phyloP scores from a whole-genome alignment of 306 rosid species.

The Glycyrrhiza uralensis region DNA sequence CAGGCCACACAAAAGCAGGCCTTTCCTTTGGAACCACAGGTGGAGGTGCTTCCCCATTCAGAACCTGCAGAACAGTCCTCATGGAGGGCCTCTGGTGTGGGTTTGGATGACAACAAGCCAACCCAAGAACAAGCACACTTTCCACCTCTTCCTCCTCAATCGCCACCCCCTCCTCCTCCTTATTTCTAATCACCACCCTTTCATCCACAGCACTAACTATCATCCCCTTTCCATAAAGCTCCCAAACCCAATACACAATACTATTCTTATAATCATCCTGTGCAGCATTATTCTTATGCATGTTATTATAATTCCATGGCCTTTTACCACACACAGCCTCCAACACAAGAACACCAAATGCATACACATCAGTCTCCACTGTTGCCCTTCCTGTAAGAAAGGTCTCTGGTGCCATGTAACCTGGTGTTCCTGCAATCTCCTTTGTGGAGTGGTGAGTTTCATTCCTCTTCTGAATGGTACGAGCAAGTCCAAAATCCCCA shows the following conservation, averaged over 20 bases:
- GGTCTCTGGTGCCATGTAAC: conserved; percentile 85
- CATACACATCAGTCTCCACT: conserved; percentile 71
- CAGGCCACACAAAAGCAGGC: conserved; percentile 75
- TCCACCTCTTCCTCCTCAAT: conserved; percentile 16
- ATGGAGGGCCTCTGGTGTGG: conserved; percentile 68
- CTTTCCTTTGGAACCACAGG: conserved; percentile 49
- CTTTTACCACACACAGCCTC: conserved; percentile 66
- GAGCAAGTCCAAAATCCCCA: conserved; percentile 80
- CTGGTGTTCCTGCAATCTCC: conserved; percentile 78
- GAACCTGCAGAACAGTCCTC: conserved; percentile 56
- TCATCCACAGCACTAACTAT: conserved; percentile 44
- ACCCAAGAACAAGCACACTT: conserved; percentile 48
- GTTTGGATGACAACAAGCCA: conserved; percentile 83
- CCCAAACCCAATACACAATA: conserved; percentile 72
- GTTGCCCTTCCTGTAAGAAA: conserved; percentile 63
- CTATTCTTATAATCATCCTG: conserved; percentile 46
- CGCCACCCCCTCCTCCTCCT: background rate
- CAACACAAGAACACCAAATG: conserved; percentile 63
- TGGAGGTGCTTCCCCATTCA: conserved; percentile 51
- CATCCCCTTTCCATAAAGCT: conserved; percentile 38
- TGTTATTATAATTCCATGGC: conserved; percentile 54
- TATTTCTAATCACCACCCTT: conserved; percentile 31
- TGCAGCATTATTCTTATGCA: too few relatives aligned
- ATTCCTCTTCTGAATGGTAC: conserved; percentile 47
- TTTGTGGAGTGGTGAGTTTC: conserved; percentile 69